A percentile compares a stretch with the other conserved stretches of the same genome.
phyloP scores from a whole-genome alignment of 306 rosid genomes.

The Malus sieversii region DNA sequence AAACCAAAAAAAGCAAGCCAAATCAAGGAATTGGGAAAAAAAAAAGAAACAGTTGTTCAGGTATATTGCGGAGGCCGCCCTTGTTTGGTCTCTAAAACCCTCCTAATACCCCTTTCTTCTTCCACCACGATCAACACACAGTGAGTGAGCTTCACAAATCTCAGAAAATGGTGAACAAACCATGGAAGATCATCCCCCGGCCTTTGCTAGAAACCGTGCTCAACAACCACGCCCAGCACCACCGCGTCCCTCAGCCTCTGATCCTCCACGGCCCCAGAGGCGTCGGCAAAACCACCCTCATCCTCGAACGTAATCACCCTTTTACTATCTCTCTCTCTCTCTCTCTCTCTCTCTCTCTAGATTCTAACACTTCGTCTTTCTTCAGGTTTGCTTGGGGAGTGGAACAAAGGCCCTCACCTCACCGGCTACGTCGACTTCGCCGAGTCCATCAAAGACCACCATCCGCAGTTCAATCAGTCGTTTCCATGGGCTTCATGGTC shows the following conservation, averaged over 20 bases:
- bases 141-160: neutral
- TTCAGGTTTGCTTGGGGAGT: slow-evolving; percentile 61
- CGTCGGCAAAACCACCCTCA: slow-evolving; percentile 87
- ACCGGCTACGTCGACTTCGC: slow-evolving; percentile 90
- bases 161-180: slow-evolving; percentile 49
- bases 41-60: neutral
- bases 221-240: slow-evolving; percentile 86
- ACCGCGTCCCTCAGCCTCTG: slow-evolving; percentile 75
- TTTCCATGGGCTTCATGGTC: slow-evolving; percentile 86
- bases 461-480: slow-evolving; percentile 36
- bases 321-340: too few relatives aligned
- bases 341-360: neutral
- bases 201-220: slow-evolving; percentile 77
- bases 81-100: slow-evolving; percentile 31
- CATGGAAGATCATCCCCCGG: slow-evolving; percentile 78
- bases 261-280: slow-evolving; percentile 94
- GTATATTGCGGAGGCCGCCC: neutral
- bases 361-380: neutral
- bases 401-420: slow-evolving; percentile 85
- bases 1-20: too few relatives aligned
- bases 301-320: slow-evolving; percentile 52
- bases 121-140: neutral
- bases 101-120: slow-evolving; percentile 14
- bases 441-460: slow-evolving; percentile 48
- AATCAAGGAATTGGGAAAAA: neutral